These are phyloP conservation scores for Scheffersomyces segobiensis DNA, from an alignment of 1,139 yeast genomes.

Conservation along the genomic window DNA sequence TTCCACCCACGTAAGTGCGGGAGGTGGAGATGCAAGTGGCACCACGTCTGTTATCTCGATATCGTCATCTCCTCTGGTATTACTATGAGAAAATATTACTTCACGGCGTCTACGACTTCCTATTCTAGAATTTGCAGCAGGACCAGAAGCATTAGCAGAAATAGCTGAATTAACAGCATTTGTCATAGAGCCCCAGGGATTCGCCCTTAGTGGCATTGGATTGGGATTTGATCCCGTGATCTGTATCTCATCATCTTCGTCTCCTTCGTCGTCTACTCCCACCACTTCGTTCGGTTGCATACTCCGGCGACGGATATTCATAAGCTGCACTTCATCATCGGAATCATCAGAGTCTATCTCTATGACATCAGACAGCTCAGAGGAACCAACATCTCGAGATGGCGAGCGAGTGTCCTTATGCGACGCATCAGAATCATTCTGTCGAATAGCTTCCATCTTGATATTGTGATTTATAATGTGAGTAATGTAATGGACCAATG, in stretches of 20 bases:
- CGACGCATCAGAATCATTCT: not conserved
- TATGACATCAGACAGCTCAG: not conserved
- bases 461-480: not conserved
- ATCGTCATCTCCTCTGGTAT: slow-evolving; percentile 6
- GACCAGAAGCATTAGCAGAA: not conserved
- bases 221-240: slow-evolving; percentile 18
- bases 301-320: slow-evolving; percentile 2
- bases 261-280: slow-evolving; percentile 6
- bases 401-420: not conserved
- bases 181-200: not conserved
- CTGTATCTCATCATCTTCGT: slow-evolving; percentile 15
- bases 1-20: not conserved
- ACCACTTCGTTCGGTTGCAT: not conserved
- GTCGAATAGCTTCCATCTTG: not conserved
- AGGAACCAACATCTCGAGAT: not conserved
- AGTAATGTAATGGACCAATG: too few species aligned
- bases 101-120: not conserved
- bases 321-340: slow-evolving; percentile 9
- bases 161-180: not conserved
- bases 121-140: not conserved
- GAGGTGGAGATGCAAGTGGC: not conserved
- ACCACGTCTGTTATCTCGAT: slow-evolving; percentile 2
- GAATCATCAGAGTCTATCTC: not conserved
- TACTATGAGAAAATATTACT: not conserved
- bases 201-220: slow-evolving; percentile 4